Evolutionary conservation across 495 filamentous ascomycete genomes (phyloP), one percentile per base, ranked within the genome.

Genomic region (Clohesyomyces aquaticus): DNA sequence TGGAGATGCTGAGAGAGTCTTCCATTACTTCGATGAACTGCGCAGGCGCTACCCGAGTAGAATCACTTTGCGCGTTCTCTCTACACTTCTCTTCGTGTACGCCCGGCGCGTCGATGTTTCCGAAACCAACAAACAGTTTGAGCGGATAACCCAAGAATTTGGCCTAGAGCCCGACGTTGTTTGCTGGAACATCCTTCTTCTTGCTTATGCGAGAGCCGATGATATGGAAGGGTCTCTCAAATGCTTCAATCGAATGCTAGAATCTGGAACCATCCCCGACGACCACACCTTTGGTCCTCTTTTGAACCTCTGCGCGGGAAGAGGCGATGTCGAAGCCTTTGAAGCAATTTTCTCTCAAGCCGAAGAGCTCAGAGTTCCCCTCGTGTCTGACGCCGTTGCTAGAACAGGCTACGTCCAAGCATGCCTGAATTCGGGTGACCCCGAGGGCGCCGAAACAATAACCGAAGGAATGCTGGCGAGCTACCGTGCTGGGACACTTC

Each of bases 101-200:
- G 86, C 89, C 3, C 79, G 80, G 26, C 75, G 81, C 53, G 88
- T 84, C 0, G 83, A 95, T 55, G 72, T 87, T 1, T 61, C 74
- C 19, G 79, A 83, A 38, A 84, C 87, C 11, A 67, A 77, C 2
- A 69, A 75, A 10, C 81, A 87, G 53, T 91, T 96, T 52, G 49
- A 84, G 25, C 76, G 82, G 10, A 79, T 91, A 1, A 65, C 72
- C 12, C 69, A 73, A 1, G 79, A 83, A 48, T 85, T 85, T 59
- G 75, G 78, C 0, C 66, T 89, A 14, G 51, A 76, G 18, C 86
- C 84, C 19, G 81, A 82, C 62, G 72, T 75, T 0, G 62, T 76
- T 12, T 83, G 81, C 45, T 95, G 87, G 85, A 96, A 97, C 70
- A 87, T 88, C 27, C 71, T 96, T 29, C 76, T 98, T 16, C 82